Conservation (phyloP, 208 protist species). For the Trichomonas vaginalis region DNA sequence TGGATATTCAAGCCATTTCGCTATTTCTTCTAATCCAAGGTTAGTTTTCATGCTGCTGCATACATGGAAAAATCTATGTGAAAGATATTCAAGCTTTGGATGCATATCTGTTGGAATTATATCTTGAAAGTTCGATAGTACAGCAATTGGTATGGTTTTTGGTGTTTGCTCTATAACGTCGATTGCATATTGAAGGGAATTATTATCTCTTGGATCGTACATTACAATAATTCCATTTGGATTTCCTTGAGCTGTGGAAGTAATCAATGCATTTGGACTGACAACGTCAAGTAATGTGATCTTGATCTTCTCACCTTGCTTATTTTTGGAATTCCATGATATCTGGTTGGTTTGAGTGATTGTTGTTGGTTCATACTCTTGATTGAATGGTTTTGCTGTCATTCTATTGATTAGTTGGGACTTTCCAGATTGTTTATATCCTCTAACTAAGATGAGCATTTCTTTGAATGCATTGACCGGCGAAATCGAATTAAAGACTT, state of each 20-base stretch:
- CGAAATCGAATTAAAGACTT: not conserved
- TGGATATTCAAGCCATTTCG: not conserved
- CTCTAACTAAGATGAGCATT: not conserved
- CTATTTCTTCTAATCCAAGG: not conserved
- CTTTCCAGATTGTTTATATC: not conserved
- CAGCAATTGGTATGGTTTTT: not conserved
- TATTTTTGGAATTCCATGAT: not conserved
- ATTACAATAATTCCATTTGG: not conserved
- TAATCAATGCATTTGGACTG: not conserved
- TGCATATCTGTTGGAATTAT: slow-evolving; percentile 1
- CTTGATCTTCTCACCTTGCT: not conserved
- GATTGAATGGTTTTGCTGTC: not conserved
- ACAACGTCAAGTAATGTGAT: not conserved
- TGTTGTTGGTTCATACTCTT: not conserved
- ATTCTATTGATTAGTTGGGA: not conserved
- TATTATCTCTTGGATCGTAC: not conserved
- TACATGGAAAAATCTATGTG: not conserved
- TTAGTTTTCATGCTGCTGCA: not conserved
- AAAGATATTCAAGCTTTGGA: not conserved
- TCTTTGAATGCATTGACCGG: not conserved
- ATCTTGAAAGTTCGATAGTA: slow-evolving; percentile 12
- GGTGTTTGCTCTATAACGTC: not conserved
- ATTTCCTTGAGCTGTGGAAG: not conserved
- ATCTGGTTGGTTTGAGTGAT: not conserved
- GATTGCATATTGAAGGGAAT: not conserved